Base-by-base conservation (phyloP, 495 filamentous ascomycete genomes). In the Corynascus novoguineensis region DNA sequence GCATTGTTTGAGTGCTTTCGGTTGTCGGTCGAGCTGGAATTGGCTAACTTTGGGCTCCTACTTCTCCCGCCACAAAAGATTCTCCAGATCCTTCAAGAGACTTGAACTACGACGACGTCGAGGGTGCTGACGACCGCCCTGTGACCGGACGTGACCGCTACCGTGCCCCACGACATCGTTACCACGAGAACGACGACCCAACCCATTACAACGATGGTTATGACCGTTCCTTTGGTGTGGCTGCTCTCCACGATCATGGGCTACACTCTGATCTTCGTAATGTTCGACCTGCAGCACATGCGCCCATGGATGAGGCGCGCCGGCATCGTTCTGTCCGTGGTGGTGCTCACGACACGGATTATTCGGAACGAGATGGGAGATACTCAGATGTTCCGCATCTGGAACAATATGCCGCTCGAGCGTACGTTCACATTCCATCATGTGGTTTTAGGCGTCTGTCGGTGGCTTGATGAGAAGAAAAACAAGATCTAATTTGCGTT, bases 11-110 rank as follows among this genome's bases (percentile, higher is more conserved):
- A 41, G 53, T 50, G 35, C 34, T 55, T 19, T 41, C 41, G 47
- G 58, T 40, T 49, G 50, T 28, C 27, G 25, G 28, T 54, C 47
- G 60, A 57, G 50, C 56, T 53, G 51, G 38, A 52, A 58, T 40
- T 71, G 58, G 68, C 68, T 71, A 69, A 71, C 68, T 53, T 61
- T 46, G 48, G 50, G 42, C 55, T 48, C 49, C 42, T 55, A n/a
- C 34, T 28, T 15, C 31, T 42, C 52, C 37, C 37, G 29, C 50
- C 6, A n/a, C 40, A 57, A 60, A 66, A 66, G 67, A 66, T 53
- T 44, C 47, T 48, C 55, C 28, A 34, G 50, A 44, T 44, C 58
- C 65, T 27, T 51, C 60, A 28, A 59, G 66, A 53, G 52, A 58
- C 42, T 57, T 71, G 48, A 63, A 69, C 57, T 71, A 71, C 60